Conservation (phyloP, 768 basidiomycete genomes). For the Antrodiella citrinella region DNA sequence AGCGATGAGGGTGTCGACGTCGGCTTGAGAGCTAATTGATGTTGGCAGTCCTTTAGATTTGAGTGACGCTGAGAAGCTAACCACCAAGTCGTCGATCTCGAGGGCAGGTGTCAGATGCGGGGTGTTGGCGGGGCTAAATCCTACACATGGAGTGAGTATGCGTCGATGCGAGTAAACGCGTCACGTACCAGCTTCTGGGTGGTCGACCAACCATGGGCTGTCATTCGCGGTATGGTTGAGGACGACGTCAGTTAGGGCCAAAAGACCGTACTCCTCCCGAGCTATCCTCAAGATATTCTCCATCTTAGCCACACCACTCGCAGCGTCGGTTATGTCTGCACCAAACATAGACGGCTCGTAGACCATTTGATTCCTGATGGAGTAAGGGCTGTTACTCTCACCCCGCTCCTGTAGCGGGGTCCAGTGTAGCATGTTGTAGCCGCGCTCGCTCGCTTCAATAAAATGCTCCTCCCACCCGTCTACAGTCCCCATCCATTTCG, state of each 20-base stretch:
- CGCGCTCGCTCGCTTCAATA: constrained; percentile 75
- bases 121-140: constrained; percentile 84
- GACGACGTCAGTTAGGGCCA: constrained; percentile 91
- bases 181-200: constrained; percentile 85
- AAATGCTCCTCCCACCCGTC: constrained; percentile 74
- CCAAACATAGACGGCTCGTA: constrained; percentile 75
- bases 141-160: constrained; percentile 28
- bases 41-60: constrained; percentile 64
- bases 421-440: constrained; percentile 98
- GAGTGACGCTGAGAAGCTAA: constrained; percentile 71
- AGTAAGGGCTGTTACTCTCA: constrained; percentile 86
- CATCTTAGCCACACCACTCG: constrained; percentile 49
- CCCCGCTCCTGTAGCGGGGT: constrained; percentile 92
- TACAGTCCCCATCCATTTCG: constrained; percentile 96
- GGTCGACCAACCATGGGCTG: constrained; percentile 82
- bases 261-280: constrained; percentile 78
- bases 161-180: not conserved
- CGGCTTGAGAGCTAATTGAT: constrained; percentile 49
- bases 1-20: constrained; percentile 58
- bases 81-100: constrained; percentile 82
- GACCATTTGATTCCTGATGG: constrained; percentile 77
- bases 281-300: constrained; percentile 62
- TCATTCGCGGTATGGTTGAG: constrained; percentile 97
- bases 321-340: constrained; percentile 25
- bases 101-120: constrained; percentile 91